Evolutionary conservation across 129 eudicot genomes (phyloP).

Genomic region (Silybum marianum): DNA sequence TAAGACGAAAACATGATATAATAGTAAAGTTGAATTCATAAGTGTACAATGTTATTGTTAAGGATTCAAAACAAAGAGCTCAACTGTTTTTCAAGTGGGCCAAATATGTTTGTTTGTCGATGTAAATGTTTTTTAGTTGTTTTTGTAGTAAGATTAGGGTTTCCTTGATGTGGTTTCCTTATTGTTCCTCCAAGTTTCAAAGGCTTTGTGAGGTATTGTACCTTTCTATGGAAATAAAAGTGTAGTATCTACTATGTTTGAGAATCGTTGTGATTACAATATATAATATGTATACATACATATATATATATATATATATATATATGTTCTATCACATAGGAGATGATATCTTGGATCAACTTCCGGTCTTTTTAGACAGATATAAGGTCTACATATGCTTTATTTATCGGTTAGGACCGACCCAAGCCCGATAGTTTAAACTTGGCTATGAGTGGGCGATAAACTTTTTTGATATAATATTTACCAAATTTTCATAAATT

Average conservation of each 20-base stretch:
- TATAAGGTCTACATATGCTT: too few species aligned
- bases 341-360: too few species aligned
- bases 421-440: too few species aligned
- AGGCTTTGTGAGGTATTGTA: constrained; percentile 44
- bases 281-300: not conserved
- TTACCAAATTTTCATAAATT: too few species aligned
- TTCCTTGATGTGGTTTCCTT: constrained; percentile 32
- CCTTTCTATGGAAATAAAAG: constrained; percentile 27
- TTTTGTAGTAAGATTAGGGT: constrained; percentile 42
- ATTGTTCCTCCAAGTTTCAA: constrained; percentile 47
- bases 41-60: constrained; percentile 34
- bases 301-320: too few species aligned
- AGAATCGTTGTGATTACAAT: not conserved
- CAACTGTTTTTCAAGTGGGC: constrained; percentile 51
- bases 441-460: too few species aligned
- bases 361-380: not conserved
- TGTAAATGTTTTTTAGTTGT: constrained; percentile 42
- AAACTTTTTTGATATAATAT: too few species aligned
- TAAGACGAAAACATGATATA: constrained; percentile 50
- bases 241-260: constrained; percentile 34
- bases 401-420: too few species aligned
- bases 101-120: constrained; percentile 23
- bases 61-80: constrained; percentile 28
- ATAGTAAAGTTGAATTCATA: constrained; percentile 21
- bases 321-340: too few species aligned